Percentiles rank a stretch among this genome's conserved stretches.
Conservation (phyloP, 2,329 filamentous ascomycete genomes). For the Phialocephala sp. region DNA sequence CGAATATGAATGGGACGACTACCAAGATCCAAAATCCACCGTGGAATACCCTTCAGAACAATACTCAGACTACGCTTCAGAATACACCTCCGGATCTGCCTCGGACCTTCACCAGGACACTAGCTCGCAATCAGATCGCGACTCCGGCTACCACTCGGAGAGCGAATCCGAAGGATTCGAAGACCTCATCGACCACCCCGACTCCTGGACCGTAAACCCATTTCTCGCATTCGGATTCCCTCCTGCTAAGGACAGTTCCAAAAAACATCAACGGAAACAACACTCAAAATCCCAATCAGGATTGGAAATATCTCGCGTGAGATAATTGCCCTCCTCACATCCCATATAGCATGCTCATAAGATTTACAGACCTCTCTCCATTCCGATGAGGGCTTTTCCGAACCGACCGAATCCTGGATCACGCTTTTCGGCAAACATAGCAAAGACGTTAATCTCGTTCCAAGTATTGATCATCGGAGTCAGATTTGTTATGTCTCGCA, state of each 20-base stretch:
- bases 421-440: conserved; percentile 2
- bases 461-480: neutral
- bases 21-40: conserved; percentile 5
- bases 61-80: neutral
- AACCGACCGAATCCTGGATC: neutral
- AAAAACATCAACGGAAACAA: neutral
- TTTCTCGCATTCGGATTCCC: conserved; percentile 7
- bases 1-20: neutral
- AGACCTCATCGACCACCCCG: conserved; percentile 7
- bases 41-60: neutral
- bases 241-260: neutral
- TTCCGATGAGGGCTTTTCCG: conserved; percentile 7
- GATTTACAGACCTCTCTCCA: conserved; percentile 2
- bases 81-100: conserved; percentile 3
- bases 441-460: neutral
- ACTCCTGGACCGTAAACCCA: neutral
- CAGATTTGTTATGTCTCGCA: conserved; percentile 1
- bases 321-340: neutral
- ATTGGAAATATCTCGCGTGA: conserved; percentile 9
- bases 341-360: neutral
- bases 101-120: neutral
- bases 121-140: neutral
- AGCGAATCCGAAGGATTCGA: neutral
- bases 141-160: conserved; percentile 3
- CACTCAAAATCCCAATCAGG: neutral